These are phyloP conservation scores for Artemisia princeps DNA, from an alignment of 140 eudicot genomes.

Conservation along the genomic window DNA sequence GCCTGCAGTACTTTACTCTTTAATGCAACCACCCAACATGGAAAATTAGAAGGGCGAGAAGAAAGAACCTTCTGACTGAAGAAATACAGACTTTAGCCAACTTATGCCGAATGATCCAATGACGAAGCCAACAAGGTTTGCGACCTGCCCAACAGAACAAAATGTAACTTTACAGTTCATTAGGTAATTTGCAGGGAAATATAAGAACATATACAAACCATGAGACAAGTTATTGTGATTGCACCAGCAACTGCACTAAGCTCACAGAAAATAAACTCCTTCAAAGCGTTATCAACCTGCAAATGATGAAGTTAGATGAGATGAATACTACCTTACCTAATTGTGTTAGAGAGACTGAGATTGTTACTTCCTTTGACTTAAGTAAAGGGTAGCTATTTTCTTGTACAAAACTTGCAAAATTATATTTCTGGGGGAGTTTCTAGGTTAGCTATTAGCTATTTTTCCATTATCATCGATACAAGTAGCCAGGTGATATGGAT, in stretches of 20 bases:
- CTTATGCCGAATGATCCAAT: constrained; percentile 89
- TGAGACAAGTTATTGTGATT: constrained; percentile 86
- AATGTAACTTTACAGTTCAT: neutral
- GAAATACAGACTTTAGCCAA: constrained; percentile 76
- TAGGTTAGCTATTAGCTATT: too few relatives aligned
- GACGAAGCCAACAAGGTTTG: constrained; percentile 96
- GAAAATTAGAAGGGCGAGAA: neutral
- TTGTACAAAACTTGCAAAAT: too few relatives aligned
- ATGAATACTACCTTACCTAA: too few relatives aligned
- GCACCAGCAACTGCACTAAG: constrained; percentile 93
- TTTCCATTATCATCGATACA: too few relatives aligned
- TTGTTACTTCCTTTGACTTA: too few relatives aligned
- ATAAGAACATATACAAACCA: constrained; percentile 41
- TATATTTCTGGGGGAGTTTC: too few relatives aligned
- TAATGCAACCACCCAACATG: too few relatives aligned
- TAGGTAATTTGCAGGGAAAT: neutral
- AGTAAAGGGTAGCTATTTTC: too few relatives aligned
- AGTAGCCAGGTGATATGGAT: too few relatives aligned
- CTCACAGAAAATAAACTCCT: constrained; percentile 64
- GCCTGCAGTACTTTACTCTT: too few relatives aligned
- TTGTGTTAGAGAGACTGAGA: too few relatives aligned
- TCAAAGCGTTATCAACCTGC: constrained; percentile 57
- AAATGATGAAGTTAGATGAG: neutral
- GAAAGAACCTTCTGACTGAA: constrained; percentile 57
- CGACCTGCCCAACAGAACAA: constrained; percentile 56